Percentiles rank a stretch among this genome's conserved stretches.
phyloP scores from a whole-genome alignment of 2,329 filamentous ascomycete genomes.

The Amauroascus verrucosus region DNA sequence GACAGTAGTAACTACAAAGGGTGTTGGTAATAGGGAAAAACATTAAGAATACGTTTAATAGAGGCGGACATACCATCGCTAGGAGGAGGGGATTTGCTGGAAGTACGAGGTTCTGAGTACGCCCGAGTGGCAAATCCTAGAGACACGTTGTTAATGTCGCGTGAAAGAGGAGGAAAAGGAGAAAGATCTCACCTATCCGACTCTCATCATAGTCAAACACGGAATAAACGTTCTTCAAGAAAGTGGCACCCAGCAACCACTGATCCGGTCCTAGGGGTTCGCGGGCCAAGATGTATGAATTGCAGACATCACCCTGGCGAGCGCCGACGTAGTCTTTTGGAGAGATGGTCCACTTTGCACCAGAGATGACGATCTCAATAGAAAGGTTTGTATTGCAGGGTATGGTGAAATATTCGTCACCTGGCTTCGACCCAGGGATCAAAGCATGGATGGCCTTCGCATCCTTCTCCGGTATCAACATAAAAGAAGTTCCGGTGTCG shows the following conservation, averaged over 20 bases:
- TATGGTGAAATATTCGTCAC: constrained; percentile 55
- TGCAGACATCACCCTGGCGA: constrained; percentile 29
- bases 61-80: constrained; percentile 1
- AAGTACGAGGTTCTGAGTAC: background rate
- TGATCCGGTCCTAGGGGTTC: constrained; percentile 51
- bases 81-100: background rate
- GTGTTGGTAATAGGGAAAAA: background rate
- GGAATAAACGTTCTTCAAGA: constrained; percentile 80
- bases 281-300: constrained; percentile 65
- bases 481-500: constrained; percentile 73
- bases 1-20: background rate
- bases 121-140: constrained; percentile 13
- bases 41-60: background rate
- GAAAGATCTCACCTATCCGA: constrained; percentile 26
- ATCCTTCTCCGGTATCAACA: constrained; percentile 59
- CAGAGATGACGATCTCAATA: constrained; percentile 58
- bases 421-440: constrained; percentile 51
- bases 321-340: constrained; percentile 57
- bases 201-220: constrained; percentile 65
- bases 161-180: background rate
- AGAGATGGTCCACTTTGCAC: constrained; percentile 55
- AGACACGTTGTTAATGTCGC: background rate
- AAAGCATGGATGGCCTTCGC: constrained; percentile 57
- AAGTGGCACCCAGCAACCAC: constrained; percentile 78
- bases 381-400: constrained; percentile 58